A percentile compares a stretch with the other conserved stretches of the same genome.
These are phyloP conservation scores for Alternaria viburni DNA, from an alignment of 2,329 filamentous ascomycete species.

Conservation along the genomic window DNA sequence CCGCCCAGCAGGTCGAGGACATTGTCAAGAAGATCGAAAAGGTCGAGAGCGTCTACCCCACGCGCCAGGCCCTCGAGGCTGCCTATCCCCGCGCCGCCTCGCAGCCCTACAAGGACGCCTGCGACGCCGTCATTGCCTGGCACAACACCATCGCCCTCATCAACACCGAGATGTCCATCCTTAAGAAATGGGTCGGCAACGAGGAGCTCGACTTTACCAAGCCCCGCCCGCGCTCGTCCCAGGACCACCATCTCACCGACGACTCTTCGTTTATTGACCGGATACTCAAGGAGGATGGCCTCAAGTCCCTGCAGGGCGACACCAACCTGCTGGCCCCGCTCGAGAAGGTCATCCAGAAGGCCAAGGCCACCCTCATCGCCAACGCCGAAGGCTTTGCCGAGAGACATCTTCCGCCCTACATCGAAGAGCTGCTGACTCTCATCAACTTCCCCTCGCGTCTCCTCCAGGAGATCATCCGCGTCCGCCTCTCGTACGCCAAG, in stretches of 20 bases:
- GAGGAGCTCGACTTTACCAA: constrained; percentile 90
- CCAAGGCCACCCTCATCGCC: constrained; percentile 86
- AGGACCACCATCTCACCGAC: constrained; percentile 77
- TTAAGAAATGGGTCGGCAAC: constrained; percentile 97
- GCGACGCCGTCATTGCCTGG: constrained; percentile 91
- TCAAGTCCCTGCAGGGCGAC: constrained; percentile 88
- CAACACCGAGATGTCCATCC: constrained; percentile 87
- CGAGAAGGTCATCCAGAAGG: constrained; percentile 86
- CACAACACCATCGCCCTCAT: constrained; percentile 97
- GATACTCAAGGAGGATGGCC: constrained; percentile 91
- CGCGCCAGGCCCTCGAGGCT: constrained; percentile 72
- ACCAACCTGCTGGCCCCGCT: constrained; percentile 84
- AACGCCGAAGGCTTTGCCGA: constrained; percentile 86
- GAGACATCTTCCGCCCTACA: constrained; percentile 91
- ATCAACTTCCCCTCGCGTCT: constrained; percentile 97
- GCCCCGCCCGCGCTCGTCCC: constrained; percentile 71
- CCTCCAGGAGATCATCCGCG: constrained; percentile 94
- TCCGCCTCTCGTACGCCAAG: constrained; percentile 87
- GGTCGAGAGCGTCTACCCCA: constrained; percentile 84
- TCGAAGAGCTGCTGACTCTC: constrained; percentile 91
- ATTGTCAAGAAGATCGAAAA: constrained; percentile 90
- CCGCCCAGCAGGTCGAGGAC: constrained; percentile 86
- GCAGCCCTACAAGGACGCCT: constrained; percentile 78
- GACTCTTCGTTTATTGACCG: constrained; percentile 94
- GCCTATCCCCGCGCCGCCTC: constrained; percentile 81